A percentile compares a stretch with the other conserved stretches of the same genome.
Evolutionary conservation across 1,284 basidiomycete species (phyloP).

Genomic region (Fomitopsis schrenkii): DNA sequence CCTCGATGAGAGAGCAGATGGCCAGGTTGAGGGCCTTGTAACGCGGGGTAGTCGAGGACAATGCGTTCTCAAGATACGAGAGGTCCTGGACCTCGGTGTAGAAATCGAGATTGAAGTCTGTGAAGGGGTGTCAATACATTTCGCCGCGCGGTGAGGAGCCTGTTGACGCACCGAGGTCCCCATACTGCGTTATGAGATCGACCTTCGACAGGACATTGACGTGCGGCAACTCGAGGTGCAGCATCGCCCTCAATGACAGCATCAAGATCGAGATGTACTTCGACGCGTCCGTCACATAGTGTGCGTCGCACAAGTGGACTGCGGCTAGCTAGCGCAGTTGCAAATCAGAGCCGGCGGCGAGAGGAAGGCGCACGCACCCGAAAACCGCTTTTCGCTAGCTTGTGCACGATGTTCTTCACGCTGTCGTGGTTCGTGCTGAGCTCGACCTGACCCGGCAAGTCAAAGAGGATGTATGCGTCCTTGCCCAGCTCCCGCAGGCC

Average conservation of each 20-base stretch:
- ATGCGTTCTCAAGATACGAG: constrained; percentile 78
- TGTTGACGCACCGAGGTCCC: constrained; percentile 70
- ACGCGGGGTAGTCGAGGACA: constrained; percentile 63
- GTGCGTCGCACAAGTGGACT: constrained; percentile 94
- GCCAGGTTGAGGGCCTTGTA: constrained; percentile 83
- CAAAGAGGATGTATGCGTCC: constrained; percentile 89
- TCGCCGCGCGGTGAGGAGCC: constrained; percentile 5
- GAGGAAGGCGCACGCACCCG: constrained; percentile 55
- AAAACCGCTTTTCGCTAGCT: constrained; percentile 75
- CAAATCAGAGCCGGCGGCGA: constrained; percentile 19
- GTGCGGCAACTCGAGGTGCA: constrained; percentile 97
- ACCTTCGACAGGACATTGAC: constrained; percentile 97
- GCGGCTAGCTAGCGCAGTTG: constrained; percentile 70
- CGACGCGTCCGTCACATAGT: constrained; percentile 93
- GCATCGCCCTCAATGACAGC: constrained; percentile 91
- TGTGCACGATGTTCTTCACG: constrained; percentile 75
- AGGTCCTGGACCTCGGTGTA: constrained; percentile 99
- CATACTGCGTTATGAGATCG: constrained; percentile 84
- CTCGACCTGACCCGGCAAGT: constrained; percentile 97
- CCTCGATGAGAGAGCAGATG: constrained; percentile 90
- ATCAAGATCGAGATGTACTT: constrained; percentile 95
- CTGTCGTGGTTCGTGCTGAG: constrained; percentile 94
- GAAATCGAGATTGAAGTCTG: constrained; percentile 96
- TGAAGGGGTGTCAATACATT: constrained; percentile 2
- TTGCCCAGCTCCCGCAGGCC: constrained; percentile 63